Evolutionary conservation across 2,329 filamentous ascomycete genomes (phyloP).

Genomic region (Trichoderma atrobrunneum): DNA sequence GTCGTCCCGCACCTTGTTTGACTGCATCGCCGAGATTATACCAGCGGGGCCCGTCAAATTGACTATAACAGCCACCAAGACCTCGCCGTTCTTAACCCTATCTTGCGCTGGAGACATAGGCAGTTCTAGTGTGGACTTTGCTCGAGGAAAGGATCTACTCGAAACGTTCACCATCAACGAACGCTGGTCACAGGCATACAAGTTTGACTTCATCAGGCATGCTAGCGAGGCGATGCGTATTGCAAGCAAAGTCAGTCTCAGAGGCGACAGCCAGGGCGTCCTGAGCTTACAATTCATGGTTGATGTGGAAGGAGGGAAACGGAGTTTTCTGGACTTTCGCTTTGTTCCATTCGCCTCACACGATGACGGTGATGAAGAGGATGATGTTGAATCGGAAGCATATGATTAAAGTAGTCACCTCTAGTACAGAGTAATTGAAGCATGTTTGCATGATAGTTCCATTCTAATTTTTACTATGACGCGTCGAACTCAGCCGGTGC

Average conservation of each 20-base stretch:
- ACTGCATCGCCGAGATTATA: slow-evolving; percentile 67
- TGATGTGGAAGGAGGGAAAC: slow-evolving; percentile 67
- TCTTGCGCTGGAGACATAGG: slow-evolving; percentile 59
- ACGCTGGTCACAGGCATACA: slow-evolving; percentile 70
- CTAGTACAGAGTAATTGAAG: neutral
- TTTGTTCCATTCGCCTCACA: slow-evolving; percentile 71
- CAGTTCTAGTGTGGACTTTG: slow-evolving; percentile 64
- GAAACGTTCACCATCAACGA: slow-evolving; percentile 69
- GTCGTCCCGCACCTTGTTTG: slow-evolving; percentile 70
- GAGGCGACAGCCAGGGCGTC: slow-evolving; percentile 85
- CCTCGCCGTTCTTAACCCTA: slow-evolving; percentile 70
- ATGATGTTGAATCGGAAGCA: neutral
- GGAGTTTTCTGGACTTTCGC: slow-evolving; percentile 78
- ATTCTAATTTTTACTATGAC: neutral
- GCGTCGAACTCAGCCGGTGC: neutral
- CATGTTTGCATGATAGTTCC: neutral
- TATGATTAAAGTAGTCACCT: neutral
- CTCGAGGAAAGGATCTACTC: slow-evolving; percentile 62
- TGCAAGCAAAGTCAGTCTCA: slow-evolving; percentile 86
- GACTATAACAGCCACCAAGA: slow-evolving; percentile 62
- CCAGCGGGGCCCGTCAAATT: slow-evolving; percentile 70
- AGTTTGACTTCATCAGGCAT: slow-evolving; percentile 80
- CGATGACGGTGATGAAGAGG: slow-evolving; percentile 42
- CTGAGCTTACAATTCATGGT: slow-evolving; percentile 96
- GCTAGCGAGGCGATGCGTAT: slow-evolving; percentile 90